phyloP scores from a whole-genome alignment of 495 filamentous ascomycete species.

The Penicillium argentinense region DNA sequence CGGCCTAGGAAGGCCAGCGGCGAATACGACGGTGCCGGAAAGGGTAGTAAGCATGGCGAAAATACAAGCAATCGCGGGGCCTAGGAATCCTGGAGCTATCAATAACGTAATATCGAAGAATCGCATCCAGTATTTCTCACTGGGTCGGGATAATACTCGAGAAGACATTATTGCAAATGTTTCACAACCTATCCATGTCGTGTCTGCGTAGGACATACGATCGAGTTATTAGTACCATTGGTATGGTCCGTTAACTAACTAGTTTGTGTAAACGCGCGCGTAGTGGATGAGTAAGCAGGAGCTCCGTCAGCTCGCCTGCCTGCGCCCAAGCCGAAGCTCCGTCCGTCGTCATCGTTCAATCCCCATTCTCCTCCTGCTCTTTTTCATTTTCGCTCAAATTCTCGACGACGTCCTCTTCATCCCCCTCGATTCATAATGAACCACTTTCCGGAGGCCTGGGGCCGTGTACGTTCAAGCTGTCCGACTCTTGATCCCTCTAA shows the following conservation, averaged over 20 bases:
- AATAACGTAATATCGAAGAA: no score
- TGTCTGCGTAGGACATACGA: no score
- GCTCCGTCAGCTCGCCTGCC: constrained; percentile 47
- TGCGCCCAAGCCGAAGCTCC: constrained; percentile 20
- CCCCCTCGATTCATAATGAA: constrained; percentile 62
- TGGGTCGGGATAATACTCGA: no score
- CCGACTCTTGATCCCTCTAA: constrained; percentile 24
- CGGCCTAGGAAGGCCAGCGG: no score
- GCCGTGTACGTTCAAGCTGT: constrained; percentile 67
- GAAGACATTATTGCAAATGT: no score
- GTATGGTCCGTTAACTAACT: no score
- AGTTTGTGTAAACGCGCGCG: constrained; percentile 13
- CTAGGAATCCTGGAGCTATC: no score
- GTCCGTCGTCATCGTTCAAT: constrained; percentile 27
- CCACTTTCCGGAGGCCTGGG: constrained; percentile 94
- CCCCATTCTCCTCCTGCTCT: constrained; percentile 9
- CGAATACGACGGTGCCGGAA: no score
- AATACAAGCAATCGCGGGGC: no score
- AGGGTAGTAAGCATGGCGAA: no score
- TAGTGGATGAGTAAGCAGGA: constrained; percentile 28
- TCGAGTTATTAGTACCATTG: no score
- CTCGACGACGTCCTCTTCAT: not conserved
- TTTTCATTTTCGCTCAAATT: constrained; percentile 6
- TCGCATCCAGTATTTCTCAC: no score
- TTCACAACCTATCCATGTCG: not conserved